phyloP scores from a whole-genome alignment of 2,329 filamentous ascomycete species.

The Alternaria sp. region DNA sequence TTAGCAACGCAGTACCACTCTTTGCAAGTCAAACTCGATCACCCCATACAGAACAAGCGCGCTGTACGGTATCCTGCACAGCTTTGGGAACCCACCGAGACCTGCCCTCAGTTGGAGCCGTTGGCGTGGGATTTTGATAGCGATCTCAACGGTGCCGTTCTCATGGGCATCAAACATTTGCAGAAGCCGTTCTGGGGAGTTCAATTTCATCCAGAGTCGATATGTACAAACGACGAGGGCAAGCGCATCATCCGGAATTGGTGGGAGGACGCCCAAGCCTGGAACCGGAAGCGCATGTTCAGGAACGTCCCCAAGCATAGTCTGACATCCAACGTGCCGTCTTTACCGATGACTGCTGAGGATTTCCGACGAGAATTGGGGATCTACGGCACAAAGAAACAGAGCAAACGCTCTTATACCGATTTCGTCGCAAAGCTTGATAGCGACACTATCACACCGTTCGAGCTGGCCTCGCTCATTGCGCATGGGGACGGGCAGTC shows the following conservation, averaged over 20 bases:
- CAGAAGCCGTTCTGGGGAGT: slow-evolving; percentile 80
- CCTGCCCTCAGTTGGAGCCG: slow-evolving; percentile 50
- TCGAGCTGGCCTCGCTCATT: slow-evolving; percentile 35
- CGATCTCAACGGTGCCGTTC: slow-evolving; percentile 59
- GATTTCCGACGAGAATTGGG: slow-evolving; percentile 28
- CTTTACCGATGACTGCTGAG: slow-evolving; percentile 24
- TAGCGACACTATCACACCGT: slow-evolving; percentile 21
- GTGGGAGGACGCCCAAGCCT: slow-evolving; percentile 70
- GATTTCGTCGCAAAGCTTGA: slow-evolving; percentile 13
- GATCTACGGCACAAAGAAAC: slow-evolving; percentile 11
- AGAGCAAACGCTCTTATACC: slow-evolving; percentile 9
- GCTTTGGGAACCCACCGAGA: slow-evolving; percentile 49
- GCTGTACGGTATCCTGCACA: slow-evolving; percentile 47
- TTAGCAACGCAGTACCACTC: slow-evolving; percentile 80
- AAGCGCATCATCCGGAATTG: slow-evolving; percentile 73
- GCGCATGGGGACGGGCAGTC: slow-evolving; percentile 33
- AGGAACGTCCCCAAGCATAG: slow-evolving; percentile 12
- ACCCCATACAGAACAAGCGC: slow-evolving; percentile 33
- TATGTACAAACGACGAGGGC: slow-evolving; percentile 76
- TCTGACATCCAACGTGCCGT: slow-evolving; percentile 12
- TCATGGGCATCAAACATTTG: slow-evolving; percentile 79
- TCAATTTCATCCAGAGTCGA: slow-evolving; percentile 90
- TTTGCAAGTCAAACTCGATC: slow-evolving; percentile 55
- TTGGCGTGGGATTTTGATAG: slow-evolving; percentile 58
- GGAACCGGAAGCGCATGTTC: slow-evolving; percentile 48